Percentiles rank a stretch among this genome's conserved stretches.
Evolutionary conservation across 495 filamentous ascomycete species (phyloP).

Genomic region (Hypoxylon intermedium): DNA sequence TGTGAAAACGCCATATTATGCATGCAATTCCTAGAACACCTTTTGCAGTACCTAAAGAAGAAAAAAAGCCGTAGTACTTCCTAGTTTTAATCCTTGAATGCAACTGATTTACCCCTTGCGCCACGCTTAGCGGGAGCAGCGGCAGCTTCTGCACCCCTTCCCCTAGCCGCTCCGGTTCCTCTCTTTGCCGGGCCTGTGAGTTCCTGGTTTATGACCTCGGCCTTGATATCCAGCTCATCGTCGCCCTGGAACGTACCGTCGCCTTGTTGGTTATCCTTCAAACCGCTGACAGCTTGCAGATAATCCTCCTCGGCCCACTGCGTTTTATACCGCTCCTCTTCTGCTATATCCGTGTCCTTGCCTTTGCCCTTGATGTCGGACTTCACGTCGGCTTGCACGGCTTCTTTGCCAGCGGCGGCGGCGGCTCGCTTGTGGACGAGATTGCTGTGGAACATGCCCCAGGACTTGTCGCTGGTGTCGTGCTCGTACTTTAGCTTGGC

Average conservation of each 20-base stretch:
- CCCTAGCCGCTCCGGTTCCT: constrained; percentile 1
- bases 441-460: constrained; percentile 52
- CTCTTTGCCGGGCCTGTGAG: background rate
- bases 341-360: constrained; percentile 32
- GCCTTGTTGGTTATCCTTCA: constrained; percentile 31
- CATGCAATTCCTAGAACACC: constrained; percentile 30
- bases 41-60: constrained; percentile 1
- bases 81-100: constrained; percentile 34
- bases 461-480: constrained; percentile 52
- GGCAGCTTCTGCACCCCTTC: constrained; percentile 23
- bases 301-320: constrained; percentile 51
- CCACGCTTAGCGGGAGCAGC: constrained; percentile 10
- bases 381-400: too few relatives aligned
- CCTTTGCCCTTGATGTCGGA: constrained; percentile 40
- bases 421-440: constrained; percentile 40
- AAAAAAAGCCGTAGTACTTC: too few relatives aligned
- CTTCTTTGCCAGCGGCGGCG: too few relatives aligned
- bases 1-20: constrained; percentile 31
- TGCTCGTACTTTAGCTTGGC: constrained; percentile 50
- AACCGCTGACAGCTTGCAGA: constrained; percentile 48
- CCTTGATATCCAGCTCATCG: constrained; percentile 42
- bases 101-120: constrained; percentile 37
- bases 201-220: constrained; percentile 21
- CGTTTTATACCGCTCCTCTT: constrained; percentile 31
- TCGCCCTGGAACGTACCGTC: constrained; percentile 20